Evolutionary conservation across 78 protist species (phyloP).

Genomic region (Salpingoeca rosetta): DNA sequence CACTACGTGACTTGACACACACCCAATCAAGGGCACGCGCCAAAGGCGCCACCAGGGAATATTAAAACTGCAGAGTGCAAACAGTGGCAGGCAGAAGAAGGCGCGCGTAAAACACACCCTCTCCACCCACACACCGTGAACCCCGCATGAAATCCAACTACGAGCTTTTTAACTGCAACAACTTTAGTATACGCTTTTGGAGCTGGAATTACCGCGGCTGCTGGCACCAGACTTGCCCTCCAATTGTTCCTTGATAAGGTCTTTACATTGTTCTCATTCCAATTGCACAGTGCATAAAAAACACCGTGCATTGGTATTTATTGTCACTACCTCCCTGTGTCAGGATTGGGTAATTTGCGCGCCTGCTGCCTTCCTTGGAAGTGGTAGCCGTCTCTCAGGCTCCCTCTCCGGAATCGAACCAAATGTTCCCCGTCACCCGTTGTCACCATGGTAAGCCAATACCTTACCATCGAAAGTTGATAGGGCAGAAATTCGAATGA

Average conservation of each 20-base stretch:
- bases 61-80: too few species aligned
- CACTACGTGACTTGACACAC: too few species aligned
- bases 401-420: conserved; percentile 12
- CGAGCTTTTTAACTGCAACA: conserved; percentile 79
- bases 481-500: conserved; percentile 83
- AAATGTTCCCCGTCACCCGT: conserved; percentile 75
- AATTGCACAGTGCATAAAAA: conserved; percentile 37
- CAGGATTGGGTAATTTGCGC: conserved; percentile 79
- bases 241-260: too few species aligned
- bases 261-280: conserved; percentile 75
- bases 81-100: too few species aligned
- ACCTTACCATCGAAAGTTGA: conserved; percentile 84
- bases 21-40: neutral
- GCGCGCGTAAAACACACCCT: too few species aligned
- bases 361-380: conserved; percentile 85
- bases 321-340: conserved; percentile 78
- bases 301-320: conserved; percentile 50
- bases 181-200: conserved; percentile 70
- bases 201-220: conserved; percentile 90
- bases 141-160: too few species aligned
- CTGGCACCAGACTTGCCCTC: too few species aligned
- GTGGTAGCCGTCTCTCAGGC: conserved; percentile 81
- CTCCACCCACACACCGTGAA: too few species aligned
- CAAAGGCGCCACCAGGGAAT: neutral
- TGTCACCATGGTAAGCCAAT: conserved; percentile 79